A percentile compares a stretch with the other conserved stretches of the same genome.
Evolutionary conservation across 306 rosid genomes (phyloP).

Genomic region (Castanospermum australe): DNA sequence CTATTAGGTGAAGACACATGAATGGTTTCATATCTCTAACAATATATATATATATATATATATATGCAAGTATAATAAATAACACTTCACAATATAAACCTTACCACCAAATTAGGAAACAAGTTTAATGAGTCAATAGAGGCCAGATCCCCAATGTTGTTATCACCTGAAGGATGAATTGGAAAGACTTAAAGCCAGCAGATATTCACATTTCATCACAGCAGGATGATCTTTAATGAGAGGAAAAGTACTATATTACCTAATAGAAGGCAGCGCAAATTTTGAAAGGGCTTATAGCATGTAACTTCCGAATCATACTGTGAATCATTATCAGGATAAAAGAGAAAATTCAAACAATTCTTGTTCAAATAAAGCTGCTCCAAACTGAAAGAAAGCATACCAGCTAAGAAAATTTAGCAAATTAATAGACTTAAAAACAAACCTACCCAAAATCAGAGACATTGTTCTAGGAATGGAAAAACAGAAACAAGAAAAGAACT

Average conservation of each 20-base stretch:
- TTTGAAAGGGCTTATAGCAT: constrained; percentile 57
- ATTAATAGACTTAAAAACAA: constrained; percentile 14
- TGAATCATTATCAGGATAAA: constrained; percentile 50
- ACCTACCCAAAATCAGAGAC: constrained; percentile 12
- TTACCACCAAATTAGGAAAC: constrained; percentile 82
- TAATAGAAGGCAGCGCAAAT: constrained; percentile 74
- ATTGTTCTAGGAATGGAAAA: neutral
- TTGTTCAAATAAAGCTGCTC: constrained; percentile 90
- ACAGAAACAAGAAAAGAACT: neutral
- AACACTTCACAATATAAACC: constrained; percentile 32
- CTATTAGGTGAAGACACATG: no score
- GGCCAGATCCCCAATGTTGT: constrained; percentile 65
- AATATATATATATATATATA: neutral
- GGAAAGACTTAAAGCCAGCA: constrained; percentile 24
- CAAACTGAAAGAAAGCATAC: constrained; percentile 65
- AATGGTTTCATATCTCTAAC: no score
- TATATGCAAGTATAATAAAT: constrained; percentile 8
- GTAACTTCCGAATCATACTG: constrained; percentile 39
- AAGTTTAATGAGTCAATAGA: constrained; percentile 75
- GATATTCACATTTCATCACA: constrained; percentile 2
- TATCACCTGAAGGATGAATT: constrained; percentile 64
- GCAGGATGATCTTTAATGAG: constrained; percentile 21
- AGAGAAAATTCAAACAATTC: constrained; percentile 68
- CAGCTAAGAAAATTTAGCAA: constrained; percentile 33
- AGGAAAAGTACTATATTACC: constrained; percentile 53